phyloP scores from a whole-genome alignment of 176 grass and related monocot genomes.

The Oryza meyeriana region DNA sequence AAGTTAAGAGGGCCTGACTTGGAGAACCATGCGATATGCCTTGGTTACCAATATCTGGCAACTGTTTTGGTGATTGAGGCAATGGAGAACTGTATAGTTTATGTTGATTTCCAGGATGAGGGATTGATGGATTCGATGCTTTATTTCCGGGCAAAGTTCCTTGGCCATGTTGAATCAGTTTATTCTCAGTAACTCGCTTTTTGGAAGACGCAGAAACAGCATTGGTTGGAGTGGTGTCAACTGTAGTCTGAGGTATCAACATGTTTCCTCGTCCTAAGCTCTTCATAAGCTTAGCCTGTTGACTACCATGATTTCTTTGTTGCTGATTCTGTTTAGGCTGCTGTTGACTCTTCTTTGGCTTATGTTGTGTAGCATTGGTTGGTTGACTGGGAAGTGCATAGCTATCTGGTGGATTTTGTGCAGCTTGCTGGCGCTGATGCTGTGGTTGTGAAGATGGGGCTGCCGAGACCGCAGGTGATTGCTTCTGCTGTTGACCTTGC shows the following conservation, averaged over 20 bases:
- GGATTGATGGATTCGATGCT: constrained; percentile 23
- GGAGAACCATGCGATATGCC: constrained; percentile 45
- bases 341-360: constrained; percentile 59
- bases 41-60: constrained; percentile 52
- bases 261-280: constrained; percentile 76
- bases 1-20: constrained; percentile 28
- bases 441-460: constrained; percentile 46
- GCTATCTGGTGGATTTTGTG: constrained; percentile 37
- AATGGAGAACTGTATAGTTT: constrained; percentile 49
- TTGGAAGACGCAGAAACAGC: constrained; percentile 40
- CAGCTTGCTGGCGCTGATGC: constrained; percentile 41
- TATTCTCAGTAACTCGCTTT: constrained; percentile 53
- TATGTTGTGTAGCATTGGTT: constrained; percentile 49
- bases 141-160: constrained; percentile 31
- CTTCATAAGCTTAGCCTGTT: constrained; percentile 80
- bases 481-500: constrained; percentile 42
- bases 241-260: constrained; percentile 53
- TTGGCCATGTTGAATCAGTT: constrained; percentile 52
- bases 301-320: constrained; percentile 71
- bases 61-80: constrained; percentile 46
- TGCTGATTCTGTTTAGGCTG: constrained; percentile 67
- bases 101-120: constrained; percentile 56
- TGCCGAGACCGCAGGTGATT: constrained; percentile 33
- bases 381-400: constrained; percentile 40
- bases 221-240: constrained; percentile 29